Evolutionary conservation across 345 rosid genomes (phyloP).

Genomic region (Populus tremula): DNA sequence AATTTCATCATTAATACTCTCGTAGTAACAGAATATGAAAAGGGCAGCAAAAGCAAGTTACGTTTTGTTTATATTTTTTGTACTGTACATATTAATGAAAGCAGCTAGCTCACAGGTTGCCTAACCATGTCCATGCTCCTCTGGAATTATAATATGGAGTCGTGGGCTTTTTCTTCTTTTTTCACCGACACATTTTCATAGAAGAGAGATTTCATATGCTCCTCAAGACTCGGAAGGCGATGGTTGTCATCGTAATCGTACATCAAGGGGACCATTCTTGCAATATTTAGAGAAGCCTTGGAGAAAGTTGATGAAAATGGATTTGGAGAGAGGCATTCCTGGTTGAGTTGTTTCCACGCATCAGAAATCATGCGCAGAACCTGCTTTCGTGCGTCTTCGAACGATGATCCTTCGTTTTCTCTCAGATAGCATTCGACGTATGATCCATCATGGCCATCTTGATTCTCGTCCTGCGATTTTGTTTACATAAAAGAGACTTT

Average conservation of each 20-base stretch:
- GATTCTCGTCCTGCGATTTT: constrained; percentile 50
- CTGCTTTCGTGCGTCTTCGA: constrained; percentile 32
- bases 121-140: too few species aligned
- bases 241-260: constrained; percentile 43
- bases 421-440: constrained; percentile 52
- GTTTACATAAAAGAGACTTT: too few species aligned
- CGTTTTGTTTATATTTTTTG: too few species aligned
- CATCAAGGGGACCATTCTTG: constrained; percentile 61
- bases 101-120: too few species aligned
- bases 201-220: too few species aligned
- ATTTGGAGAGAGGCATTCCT: constrained; percentile 36
- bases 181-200: too few species aligned
- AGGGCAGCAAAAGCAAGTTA: too few species aligned
- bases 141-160: too few species aligned
- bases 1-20: too few species aligned
- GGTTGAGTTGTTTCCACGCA: constrained; percentile 55
- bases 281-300: constrained; percentile 39
- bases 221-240: constrained; percentile 14
- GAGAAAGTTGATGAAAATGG: constrained; percentile 37
- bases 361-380: constrained; percentile 39
- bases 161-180: too few species aligned
- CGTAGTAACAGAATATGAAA: too few species aligned
- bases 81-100: too few species aligned
- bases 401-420: constrained; percentile 28
- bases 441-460: constrained; percentile 57